Percentiles rank a stretch among this genome's conserved stretches.
Conservation (phyloP, 331 rosid genomes). For the Pyracantha coccinea region DNA sequence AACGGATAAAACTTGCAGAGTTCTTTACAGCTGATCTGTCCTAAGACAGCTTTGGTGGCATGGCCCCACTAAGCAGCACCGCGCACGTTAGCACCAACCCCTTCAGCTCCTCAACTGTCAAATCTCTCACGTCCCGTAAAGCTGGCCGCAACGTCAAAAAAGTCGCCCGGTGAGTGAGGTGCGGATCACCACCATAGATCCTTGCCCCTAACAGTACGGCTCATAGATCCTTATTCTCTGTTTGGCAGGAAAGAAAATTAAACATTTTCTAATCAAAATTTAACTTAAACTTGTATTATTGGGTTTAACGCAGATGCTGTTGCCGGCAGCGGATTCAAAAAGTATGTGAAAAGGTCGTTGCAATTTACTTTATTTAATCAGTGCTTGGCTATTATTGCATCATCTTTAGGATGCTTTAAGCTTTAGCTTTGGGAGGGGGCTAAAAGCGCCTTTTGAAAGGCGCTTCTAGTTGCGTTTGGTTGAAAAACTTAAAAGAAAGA, state of each 20-base stretch:
- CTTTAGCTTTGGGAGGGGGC: not conserved
- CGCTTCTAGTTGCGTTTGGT: not conserved
- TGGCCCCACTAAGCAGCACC: constrained; percentile 34
- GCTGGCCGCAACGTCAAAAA: not conserved
- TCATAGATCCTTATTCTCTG: not conserved
- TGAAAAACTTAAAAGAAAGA: too few relatives aligned
- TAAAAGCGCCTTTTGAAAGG: not conserved
- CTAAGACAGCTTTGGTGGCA: constrained; percentile 11
- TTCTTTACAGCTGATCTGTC: not conserved
- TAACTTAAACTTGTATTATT: not conserved
- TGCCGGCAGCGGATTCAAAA: constrained; percentile 54
- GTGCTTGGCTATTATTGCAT: not conserved
- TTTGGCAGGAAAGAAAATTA: constrained; percentile 1
- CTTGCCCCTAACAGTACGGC: constrained; percentile 42
- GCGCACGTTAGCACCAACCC: constrained; percentile 38
- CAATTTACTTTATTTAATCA: not conserved
- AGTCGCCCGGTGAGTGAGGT: constrained; percentile 20
- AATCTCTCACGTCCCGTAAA: not conserved
- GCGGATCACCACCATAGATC: constrained; percentile 46
- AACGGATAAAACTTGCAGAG: not conserved
- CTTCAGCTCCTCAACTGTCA: constrained; percentile 3
- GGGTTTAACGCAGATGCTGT: constrained; percentile 42
- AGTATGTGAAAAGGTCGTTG: constrained; percentile 61
- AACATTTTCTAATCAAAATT: not conserved
- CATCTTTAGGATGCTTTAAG: not conserved